Evolutionary conservation across 2,329 filamentous ascomycete species (phyloP).

Genomic region (Tolypocladium endophyticum): DNA sequence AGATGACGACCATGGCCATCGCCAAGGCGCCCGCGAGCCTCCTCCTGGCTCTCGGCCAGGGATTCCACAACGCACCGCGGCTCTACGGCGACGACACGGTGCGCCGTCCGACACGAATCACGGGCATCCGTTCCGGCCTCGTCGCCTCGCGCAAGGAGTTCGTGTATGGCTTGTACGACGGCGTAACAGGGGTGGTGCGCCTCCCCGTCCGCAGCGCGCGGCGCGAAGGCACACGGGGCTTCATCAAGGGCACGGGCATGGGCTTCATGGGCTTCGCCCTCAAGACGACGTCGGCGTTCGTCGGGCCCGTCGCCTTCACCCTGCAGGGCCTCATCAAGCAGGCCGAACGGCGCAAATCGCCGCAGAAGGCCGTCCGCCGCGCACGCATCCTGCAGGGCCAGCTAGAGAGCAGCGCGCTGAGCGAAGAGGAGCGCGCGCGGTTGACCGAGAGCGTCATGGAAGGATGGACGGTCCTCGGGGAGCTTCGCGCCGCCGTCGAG

Average conservation of each 20-base stretch:
- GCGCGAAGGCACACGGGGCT: conserved; percentile 35
- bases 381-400: conserved; percentile 50
- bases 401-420: conserved; percentile 27
- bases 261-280: conserved; percentile 53
- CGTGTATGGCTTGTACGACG: conserved; percentile 54
- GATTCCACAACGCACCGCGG: conserved; percentile 60
- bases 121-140: conserved; percentile 53
- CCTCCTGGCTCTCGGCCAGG: conserved; percentile 51
- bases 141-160: conserved; percentile 52
- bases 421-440: conserved; percentile 18
- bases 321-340: conserved; percentile 56
- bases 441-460: conserved; percentile 15
- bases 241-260: conserved; percentile 48
- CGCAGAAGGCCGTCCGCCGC: conserved; percentile 41
- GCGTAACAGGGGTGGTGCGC: conserved; percentile 49
- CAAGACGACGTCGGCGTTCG: conserved; percentile 51
- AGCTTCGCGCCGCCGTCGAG: conserved; percentile 16
- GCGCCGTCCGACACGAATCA: conserved; percentile 50
- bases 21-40: conserved; percentile 50
- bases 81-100: conserved; percentile 63
- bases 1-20: conserved; percentile 39
- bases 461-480: conserved; percentile 20
- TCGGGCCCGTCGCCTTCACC: conserved; percentile 51
- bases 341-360: conserved; percentile 39
- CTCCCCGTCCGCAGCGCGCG: conserved; percentile 49